A percentile compares a stretch with the other conserved stretches of the same genome.
phyloP scores from a whole-genome alignment of 805 yeast genomes.

The Pichia nakasei region DNA sequence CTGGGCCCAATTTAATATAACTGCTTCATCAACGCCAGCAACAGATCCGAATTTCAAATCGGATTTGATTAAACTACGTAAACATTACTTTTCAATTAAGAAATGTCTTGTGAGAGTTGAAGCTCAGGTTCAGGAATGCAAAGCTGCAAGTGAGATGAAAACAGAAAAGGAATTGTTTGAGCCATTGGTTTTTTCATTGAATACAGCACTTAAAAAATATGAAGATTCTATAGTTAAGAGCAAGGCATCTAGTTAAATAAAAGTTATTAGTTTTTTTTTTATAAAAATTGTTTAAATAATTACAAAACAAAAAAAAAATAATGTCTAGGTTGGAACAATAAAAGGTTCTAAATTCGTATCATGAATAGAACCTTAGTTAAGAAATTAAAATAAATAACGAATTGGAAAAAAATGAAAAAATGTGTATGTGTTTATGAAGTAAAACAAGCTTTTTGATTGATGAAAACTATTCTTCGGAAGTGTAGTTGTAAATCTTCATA shows the following conservation, averaged over 20 bases:
- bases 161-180: constrained; percentile 23
- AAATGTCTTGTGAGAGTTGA: constrained; percentile 40
- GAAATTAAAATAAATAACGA: not conserved
- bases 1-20: constrained; percentile 50
- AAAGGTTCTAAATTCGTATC: no score
- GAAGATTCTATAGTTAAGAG: constrained; percentile 30
- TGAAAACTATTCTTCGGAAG: not conserved
- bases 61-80: constrained; percentile 30
- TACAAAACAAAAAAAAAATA: not conserved
- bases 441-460: no score
- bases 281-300: not conserved
- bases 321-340: not conserved
- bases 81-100: constrained; percentile 38
- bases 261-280: no score
- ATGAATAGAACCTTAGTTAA: no score
- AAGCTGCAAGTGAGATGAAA: constrained; percentile 10
- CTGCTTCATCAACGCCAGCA: constrained; percentile 21
- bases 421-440: not conserved
- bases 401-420: not conserved
- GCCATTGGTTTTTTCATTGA: constrained; percentile 38
- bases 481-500: constrained; percentile 2
- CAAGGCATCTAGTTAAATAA: constrained; percentile 2
- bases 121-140: constrained; percentile 19
- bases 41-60: constrained; percentile 25
- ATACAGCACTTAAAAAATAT: constrained; percentile 39